Percentiles rank a stretch among this genome's conserved stretches.
These are phyloP conservation scores for Ustilago xerochloae DNA, from an alignment of 1,284 basidiomycete genomes.

Conservation along the genomic window DNA sequence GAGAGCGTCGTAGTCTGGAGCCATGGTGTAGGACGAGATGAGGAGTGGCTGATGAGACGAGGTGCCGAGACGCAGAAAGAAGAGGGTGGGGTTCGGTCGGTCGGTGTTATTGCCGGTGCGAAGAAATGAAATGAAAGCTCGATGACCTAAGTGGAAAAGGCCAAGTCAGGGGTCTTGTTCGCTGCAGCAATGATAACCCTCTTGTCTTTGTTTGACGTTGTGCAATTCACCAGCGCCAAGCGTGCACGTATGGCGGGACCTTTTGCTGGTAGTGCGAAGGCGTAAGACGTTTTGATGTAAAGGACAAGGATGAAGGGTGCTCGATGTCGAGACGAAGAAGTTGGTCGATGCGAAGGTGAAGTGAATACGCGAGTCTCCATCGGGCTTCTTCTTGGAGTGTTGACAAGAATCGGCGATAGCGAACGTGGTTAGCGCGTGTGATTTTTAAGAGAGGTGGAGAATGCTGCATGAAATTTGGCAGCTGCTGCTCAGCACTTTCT, in stretches of 20 bases:
- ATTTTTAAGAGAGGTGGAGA: not conserved
- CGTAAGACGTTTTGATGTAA: not conserved
- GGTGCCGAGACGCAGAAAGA: too few relatives aligned
- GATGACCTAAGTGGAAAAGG: not conserved
- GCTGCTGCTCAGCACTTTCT: not conserved
- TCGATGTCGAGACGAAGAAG: not conserved
- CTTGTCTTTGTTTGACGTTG: too few relatives aligned
- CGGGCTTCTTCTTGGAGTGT: not conserved
- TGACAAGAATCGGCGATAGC: constrained; percentile 14
- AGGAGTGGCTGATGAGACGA: not conserved
- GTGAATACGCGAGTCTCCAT: constrained; percentile 1
- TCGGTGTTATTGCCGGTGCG: too few relatives aligned
- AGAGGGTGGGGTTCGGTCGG: too few relatives aligned
- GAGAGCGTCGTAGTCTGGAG: constrained; percentile 35
- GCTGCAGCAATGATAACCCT: too few relatives aligned
- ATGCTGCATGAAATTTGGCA: not conserved
- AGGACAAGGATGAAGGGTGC: not conserved
- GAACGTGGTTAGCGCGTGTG: constrained; percentile 1
- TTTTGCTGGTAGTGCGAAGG: too few relatives aligned
- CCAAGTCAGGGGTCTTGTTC: too few relatives aligned
- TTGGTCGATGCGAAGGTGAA: constrained; percentile 2
- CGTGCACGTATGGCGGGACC: too few relatives aligned
- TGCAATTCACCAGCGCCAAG: too few relatives aligned
- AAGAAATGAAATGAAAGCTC: too few relatives aligned
- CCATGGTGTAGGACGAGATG: constrained; percentile 2